phyloP scores from a whole-genome alignment of 768 basidiomycete species.

The Tricholoma sp. region DNA sequence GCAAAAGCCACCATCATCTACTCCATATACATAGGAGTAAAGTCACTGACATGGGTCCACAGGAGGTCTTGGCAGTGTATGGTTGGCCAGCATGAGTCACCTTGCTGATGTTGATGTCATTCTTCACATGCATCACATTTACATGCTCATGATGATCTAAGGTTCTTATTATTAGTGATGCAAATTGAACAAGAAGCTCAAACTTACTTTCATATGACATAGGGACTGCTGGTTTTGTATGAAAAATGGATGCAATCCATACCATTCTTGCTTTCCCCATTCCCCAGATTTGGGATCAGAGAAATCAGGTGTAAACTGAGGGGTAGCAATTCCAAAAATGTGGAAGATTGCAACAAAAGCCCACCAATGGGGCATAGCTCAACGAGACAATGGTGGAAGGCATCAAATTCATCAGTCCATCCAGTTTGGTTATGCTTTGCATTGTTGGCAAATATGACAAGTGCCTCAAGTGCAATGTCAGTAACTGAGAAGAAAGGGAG shows the following conservation, averaged over 20 bases:
- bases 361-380: slow-evolving; percentile 18
- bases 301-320: slow-evolving; percentile 15
- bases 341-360: slow-evolving; percentile 18
- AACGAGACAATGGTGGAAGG: slow-evolving; percentile 18
- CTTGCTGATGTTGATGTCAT: not conserved
- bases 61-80: no score
- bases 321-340: slow-evolving; percentile 4
- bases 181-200: not conserved
- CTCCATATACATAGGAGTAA: no score
- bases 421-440: not conserved
- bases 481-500: not conserved
- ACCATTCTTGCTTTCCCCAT: slow-evolving; percentile 8
- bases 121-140: not conserved
- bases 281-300: not conserved
- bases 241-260: slow-evolving; percentile 16
- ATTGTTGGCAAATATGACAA: not conserved
- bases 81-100: no score
- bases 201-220: not conserved
- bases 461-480: not conserved
- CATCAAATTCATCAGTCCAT: slow-evolving; percentile 20
- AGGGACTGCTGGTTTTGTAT: slow-evolving; percentile 12
- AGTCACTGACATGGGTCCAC: no score
- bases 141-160: not conserved
- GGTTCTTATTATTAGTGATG: not conserved
- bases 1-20: no score